Evolutionary conservation across 331 rosid genomes (phyloP), one percentile per base, ranked within the genome.

Genomic region (Saraca asoca): DNA sequence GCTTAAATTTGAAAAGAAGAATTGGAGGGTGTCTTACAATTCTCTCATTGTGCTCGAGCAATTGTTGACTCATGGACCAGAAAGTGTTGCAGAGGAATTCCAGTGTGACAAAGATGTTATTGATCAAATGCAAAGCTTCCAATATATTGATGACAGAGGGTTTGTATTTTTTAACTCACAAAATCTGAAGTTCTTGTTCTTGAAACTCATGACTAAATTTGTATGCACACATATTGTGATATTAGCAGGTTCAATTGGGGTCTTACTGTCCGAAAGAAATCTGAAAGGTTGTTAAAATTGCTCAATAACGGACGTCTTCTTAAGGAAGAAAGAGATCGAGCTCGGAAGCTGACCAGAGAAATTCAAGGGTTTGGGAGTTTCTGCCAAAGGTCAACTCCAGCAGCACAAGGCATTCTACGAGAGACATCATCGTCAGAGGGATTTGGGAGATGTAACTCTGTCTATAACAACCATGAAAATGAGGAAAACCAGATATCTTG

Each of bases 1-100:
- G 16, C 39, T 50, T 31, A 90, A 79, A 75, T 90, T 86, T 80
- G 98, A 94, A 31, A 88, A 80, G 67, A 94, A 87, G 74, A 68
- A 85, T 54, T 94, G 98, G 98, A 94, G 96, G 79, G 54, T 53
- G 9, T 81, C 95, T 51, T 88, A 90, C 84, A 90, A 90, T 64
- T 79, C 95, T 58, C 59, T 88, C 75, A 83, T 83, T 39, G 88
- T 86, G 43, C 85, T 88, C 56, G 99, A 94, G 70, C 86, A 83
- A 68, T 56, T 88, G 75, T 77, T 88, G 79, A 90, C 99, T 71
- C 99, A 94, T 66, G 99, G 96, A 80, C 99, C 99, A 9, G 89
- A 90, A 76, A 94, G 99, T 56, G 87, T 79, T 46, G 87, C 89
- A 16, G 80, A 64, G 50, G 98, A 94, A 51, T 90, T 94, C 68